Percentiles rank a stretch among this genome's conserved stretches.
phyloP scores from a whole-genome alignment of 2,329 filamentous ascomycete genomes.

The Bipolaris zeicola region DNA sequence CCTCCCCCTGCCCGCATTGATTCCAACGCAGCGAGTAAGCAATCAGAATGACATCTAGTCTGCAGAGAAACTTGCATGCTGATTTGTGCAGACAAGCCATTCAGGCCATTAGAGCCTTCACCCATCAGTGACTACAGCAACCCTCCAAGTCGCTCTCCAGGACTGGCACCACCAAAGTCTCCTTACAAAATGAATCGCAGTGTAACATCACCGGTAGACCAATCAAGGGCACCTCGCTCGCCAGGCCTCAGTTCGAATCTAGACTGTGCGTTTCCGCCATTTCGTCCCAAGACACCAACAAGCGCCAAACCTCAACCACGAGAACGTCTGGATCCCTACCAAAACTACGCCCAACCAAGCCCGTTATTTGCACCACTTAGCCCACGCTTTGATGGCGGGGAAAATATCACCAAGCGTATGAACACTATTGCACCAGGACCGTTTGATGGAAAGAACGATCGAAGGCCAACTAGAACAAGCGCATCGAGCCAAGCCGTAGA shows the following conservation, averaged over 20 bases:
- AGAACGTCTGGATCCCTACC: conserved; percentile 35
- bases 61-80: conserved; percentile 11
- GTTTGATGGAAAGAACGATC: conserved; percentile 58
- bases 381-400: conserved; percentile 51
- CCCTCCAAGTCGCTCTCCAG: conserved; percentile 31
- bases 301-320: conserved; percentile 28
- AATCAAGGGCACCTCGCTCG: conserved; percentile 38
- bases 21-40: conserved; percentile 63
- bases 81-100: conserved; percentile 44
- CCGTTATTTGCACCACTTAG: conserved; percentile 56
- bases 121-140: conserved; percentile 38
- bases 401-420: conserved; percentile 64
- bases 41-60: neutral
- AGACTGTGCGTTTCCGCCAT: conserved; percentile 61
- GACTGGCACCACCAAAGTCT: conserved; percentile 28
- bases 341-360: conserved; percentile 41
- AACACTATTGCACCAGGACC: conserved; percentile 70
- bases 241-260: conserved; percentile 45
- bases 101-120: conserved; percentile 33
- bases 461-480: conserved; percentile 44
- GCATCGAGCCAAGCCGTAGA: conserved; percentile 34
- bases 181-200: conserved; percentile 44
- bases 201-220: conserved; percentile 45
- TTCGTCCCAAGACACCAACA: conserved; percentile 51
- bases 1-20: conserved; percentile 62